phyloP scores from a whole-genome alignment of 1,284 basidiomycete genomes.

The Rhodotorula sp. region DNA sequence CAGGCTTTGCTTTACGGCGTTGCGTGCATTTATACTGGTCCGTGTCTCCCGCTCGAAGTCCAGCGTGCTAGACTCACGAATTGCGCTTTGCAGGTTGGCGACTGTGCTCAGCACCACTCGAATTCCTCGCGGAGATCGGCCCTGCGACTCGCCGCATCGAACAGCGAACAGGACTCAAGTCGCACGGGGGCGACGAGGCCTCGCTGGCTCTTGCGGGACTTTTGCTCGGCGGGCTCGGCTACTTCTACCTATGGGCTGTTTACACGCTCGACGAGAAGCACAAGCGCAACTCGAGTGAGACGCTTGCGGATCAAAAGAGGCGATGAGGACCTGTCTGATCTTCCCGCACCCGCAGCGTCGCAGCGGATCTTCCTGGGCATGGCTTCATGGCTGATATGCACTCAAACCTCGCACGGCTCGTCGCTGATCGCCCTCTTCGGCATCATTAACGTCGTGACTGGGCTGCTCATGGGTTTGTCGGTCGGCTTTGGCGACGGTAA shows the following conservation, averaged over 20 bases:
- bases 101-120: neutral
- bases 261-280: conserved; percentile 36
- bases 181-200: neutral
- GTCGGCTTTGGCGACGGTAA: conserved; percentile 36
- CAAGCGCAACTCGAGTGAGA: conserved; percentile 30
- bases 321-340: neutral
- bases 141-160: neutral
- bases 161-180: neutral
- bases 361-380: conserved; percentile 26
- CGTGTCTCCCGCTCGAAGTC: neutral
- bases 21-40: conserved; percentile 1
- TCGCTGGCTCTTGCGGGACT: conserved; percentile 12
- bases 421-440: conserved; percentile 23
- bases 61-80: neutral
- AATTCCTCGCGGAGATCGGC: neutral
- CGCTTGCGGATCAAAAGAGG: neutral
- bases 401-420: conserved; percentile 10
- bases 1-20: conserved; percentile 5
- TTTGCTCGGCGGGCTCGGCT: neutral
- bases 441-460: conserved; percentile 4
- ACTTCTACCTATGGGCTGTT: conserved; percentile 5
- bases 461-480: conserved; percentile 21
- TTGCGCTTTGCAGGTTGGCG: neutral
- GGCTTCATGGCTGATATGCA: conserved; percentile 10
- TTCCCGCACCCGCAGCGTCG: conserved; percentile 9